Conservation (phyloP, 345 rosid species). For the Nasturtium officinale region DNA sequence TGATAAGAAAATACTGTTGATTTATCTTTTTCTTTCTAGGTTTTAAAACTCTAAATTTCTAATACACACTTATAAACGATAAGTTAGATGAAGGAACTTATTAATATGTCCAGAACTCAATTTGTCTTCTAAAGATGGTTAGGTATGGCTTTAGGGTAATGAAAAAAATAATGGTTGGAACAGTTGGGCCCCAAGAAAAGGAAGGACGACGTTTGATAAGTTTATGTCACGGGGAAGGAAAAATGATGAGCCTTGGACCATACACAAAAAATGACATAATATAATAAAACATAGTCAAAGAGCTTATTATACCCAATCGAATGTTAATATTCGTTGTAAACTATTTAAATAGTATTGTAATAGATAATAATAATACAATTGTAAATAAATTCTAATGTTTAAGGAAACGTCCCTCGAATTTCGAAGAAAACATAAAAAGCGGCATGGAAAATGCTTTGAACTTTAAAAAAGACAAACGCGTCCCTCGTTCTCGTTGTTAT, state of each 20-base stretch:
- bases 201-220: slow-evolving; percentile 12
- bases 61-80: not conserved
- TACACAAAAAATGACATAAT: slow-evolving; percentile 6
- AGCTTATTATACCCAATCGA: not conserved
- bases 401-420: slow-evolving; percentile 21
- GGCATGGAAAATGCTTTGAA: slow-evolving; percentile 14
- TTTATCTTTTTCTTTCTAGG: not conserved
- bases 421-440: not conserved
- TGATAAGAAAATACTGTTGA: not conserved
- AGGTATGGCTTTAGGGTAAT: slow-evolving; percentile 8
- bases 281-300: not conserved
- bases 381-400: not conserved
- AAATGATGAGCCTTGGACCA: not conserved
- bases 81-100: not conserved
- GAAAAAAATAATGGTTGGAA: not conserved
- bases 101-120: not conserved
- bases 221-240: slow-evolving; percentile 39
- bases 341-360: not conserved
- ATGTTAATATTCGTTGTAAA: not conserved
- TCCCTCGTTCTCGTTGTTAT: slow-evolving; percentile 34
- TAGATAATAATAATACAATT: too few species aligned
- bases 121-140: slow-evolving; percentile 2
- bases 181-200: slow-evolving; percentile 29
- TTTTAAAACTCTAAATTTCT: not conserved
- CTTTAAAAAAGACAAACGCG: slow-evolving; percentile 29